Percentiles rank a stretch among this genome's conserved stretches.
Conservation (phyloP, 805 yeast species). For the Kodamaea leandrae region DNA sequence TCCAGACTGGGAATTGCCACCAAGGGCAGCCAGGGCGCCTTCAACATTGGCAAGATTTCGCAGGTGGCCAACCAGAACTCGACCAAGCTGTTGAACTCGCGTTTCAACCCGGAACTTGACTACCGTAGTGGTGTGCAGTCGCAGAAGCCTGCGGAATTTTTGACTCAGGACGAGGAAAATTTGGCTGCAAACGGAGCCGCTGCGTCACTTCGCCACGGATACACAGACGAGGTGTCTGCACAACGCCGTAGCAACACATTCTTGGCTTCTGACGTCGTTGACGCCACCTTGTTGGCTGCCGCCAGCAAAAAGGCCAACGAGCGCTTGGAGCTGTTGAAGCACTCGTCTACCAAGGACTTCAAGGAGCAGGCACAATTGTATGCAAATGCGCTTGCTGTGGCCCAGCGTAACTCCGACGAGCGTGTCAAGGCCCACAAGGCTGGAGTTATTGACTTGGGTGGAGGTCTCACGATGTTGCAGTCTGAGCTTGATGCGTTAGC, state of each 20-base stretch:
- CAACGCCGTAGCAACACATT: conserved; percentile 32
- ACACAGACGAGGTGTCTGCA: conserved; percentile 23
- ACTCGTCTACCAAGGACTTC: conserved; percentile 29
- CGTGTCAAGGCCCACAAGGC: conserved; percentile 52
- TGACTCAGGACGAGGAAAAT: conserved; percentile 40
- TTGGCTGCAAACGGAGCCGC: conserved; percentile 58
- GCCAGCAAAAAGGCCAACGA: conserved; percentile 48
- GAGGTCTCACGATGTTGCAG: conserved; percentile 75
- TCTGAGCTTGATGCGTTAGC: conserved; percentile 81
- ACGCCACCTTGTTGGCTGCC: conserved; percentile 47
- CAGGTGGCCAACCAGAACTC: conserved; percentile 39
- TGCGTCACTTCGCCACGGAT: conserved; percentile 47
- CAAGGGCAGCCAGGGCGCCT: conserved; percentile 19
- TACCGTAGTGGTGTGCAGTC: conserved; percentile 37
- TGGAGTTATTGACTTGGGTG: conserved; percentile 71
- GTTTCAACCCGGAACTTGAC: conserved; percentile 43
- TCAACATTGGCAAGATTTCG: conserved; percentile 35
- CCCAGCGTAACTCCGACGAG: conserved; percentile 63
- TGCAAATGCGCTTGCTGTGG: conserved; percentile 72
- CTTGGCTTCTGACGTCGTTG: conserved; percentile 44
- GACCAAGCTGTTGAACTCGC: conserved; percentile 35
- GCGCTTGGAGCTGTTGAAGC: conserved; percentile 31
- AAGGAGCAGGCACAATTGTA: conserved; percentile 54
- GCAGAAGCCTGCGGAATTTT: conserved; percentile 25
- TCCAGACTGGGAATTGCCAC: conserved; percentile 36